Evolutionary conservation across 2,329 filamentous ascomycete species (phyloP).

Genomic region (Botryosphaeria agaves): DNA sequence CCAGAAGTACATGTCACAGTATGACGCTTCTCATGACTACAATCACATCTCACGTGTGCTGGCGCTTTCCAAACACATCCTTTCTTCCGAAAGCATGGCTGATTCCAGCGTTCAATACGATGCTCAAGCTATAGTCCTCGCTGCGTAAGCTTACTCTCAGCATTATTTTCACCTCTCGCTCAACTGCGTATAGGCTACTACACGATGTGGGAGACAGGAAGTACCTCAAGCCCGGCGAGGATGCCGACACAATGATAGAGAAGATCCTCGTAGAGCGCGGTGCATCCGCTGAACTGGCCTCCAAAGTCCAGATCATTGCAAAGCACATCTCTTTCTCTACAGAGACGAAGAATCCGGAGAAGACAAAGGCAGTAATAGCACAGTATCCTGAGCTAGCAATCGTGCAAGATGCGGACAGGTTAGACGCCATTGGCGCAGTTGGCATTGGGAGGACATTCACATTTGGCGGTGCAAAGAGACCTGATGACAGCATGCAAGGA

Average conservation of each 20-base stretch:
- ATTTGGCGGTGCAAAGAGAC: slow-evolving; percentile 48
- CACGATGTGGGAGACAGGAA: slow-evolving; percentile 85
- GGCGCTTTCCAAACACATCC: slow-evolving; percentile 50
- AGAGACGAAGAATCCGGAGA: slow-evolving; percentile 47
- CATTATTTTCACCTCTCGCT: slow-evolving; percentile 12
- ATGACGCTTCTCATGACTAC: slow-evolving; percentile 82
- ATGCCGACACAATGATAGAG: slow-evolving; percentile 37
- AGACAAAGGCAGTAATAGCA: slow-evolving; percentile 34
- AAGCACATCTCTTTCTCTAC: slow-evolving; percentile 61
- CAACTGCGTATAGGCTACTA: too few species aligned
- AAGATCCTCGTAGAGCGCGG: slow-evolving; percentile 39
- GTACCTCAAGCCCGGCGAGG: slow-evolving; percentile 36
- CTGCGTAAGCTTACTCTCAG: slow-evolving; percentile 31
- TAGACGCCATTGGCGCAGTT: slow-evolving; percentile 82
- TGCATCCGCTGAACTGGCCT: slow-evolving; percentile 39
- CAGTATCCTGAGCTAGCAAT: slow-evolving; percentile 59
- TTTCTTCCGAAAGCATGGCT: slow-evolving; percentile 29
- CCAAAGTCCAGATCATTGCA: slow-evolving; percentile 53
- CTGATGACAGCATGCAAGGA: slow-evolving; percentile 36
- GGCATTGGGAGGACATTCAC: slow-evolving; percentile 67
- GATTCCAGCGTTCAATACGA: slow-evolving; percentile 25
- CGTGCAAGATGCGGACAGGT: slow-evolving; percentile 79
- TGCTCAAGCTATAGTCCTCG: slow-evolving; percentile 43
- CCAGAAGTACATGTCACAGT: slow-evolving; percentile 53
- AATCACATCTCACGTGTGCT: slow-evolving; percentile 67